Base-by-base conservation (phyloP, 2,329 filamentous ascomycete genomes). In the Botrytis paeoniae region DNA sequence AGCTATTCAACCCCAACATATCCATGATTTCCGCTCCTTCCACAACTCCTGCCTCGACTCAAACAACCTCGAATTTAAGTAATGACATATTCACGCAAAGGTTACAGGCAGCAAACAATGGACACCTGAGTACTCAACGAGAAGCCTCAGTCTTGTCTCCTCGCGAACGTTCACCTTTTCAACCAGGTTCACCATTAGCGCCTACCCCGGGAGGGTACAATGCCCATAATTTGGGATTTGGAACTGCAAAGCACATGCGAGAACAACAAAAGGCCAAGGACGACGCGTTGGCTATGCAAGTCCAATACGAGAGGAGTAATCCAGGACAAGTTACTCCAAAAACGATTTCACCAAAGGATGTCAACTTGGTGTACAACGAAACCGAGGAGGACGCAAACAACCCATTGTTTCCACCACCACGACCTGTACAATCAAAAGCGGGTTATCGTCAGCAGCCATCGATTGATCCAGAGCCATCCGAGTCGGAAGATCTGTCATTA, bases 331-430 rank as follows among this genome's bases (percentile, higher is more conserved):
- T 86, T 0, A 86, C 91, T n/a, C 86, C 89, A 1, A 93, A 93
- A 82, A 97, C 95, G 0, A 97, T 99, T 64, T 98, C 95, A 1
- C 96, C 95, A 37, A 97, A 97, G 83, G 95, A 98, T 79, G 93
- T 95, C 1, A 83, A 97, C 74, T 84, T 98, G 68, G 95, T 98
- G 74, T 97, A 95, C 80, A 89, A 91, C 75, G 93, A 96, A 57
- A 82, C 85, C 0, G 92, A 95, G 4, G 90, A 91, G 29, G 91
- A 92, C 65, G 83, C 88, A 7, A 89, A 89, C 74, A 89, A 92
- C 78, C 63, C 63, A 41, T 84, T 97, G 32, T 97, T 97, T 80
- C 88, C 92, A 5, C 85, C 88, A 2, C 74, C 75, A 41, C 85
- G 88, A 63, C 83, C 79, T n/a, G 45, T 12, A n/a, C 83, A 79